phyloP scores from a whole-genome alignment of 495 filamentous ascomycete species.

The Entonaema liquescens region DNA sequence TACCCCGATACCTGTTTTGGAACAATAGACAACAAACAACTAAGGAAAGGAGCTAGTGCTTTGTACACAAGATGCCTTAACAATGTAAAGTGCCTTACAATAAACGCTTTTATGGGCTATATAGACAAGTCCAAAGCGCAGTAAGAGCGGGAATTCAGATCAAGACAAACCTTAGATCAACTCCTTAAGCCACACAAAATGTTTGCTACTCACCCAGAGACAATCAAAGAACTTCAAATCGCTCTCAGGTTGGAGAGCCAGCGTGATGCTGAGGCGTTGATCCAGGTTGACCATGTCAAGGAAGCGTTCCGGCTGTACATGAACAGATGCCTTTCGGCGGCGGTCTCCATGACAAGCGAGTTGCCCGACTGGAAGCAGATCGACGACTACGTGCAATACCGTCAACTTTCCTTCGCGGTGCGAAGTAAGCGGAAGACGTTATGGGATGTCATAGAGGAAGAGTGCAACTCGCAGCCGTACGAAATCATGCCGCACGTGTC shows the following conservation, averaged over 20 bases:
- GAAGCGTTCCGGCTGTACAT: conserved; percentile 25
- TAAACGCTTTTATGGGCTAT: not conserved
- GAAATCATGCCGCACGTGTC: conserved; percentile 17
- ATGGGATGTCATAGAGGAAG: not conserved
- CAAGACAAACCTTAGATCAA: not conserved
- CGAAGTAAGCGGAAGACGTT: not conserved
- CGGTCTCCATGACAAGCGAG: not conserved
- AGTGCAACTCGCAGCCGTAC: conserved; percentile 15
- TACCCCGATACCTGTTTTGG: not conserved
- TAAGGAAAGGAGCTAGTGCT: not conserved
- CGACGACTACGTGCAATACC: conserved; percentile 14
- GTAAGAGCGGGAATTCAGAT: not conserved
- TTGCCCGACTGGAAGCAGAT: conserved; percentile 15
- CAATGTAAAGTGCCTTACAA: not conserved
- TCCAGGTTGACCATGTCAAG: conserved; percentile 10
- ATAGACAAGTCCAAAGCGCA: not conserved
- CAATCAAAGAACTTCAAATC: not conserved
- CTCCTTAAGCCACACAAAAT: not conserved
- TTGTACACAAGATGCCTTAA: not conserved
- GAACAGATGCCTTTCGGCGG: conserved; percentile 25
- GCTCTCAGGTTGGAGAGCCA: conserved; percentile 3
- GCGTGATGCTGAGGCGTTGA: conserved; percentile 10
- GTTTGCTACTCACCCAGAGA: not conserved
- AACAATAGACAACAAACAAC: not conserved
- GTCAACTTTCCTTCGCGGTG: not conserved